Evolutionary conservation across 2,329 filamentous ascomycete genomes (phyloP), one percentile per base, ranked within the genome.

Genomic region (Celoporthe dispersa): DNA sequence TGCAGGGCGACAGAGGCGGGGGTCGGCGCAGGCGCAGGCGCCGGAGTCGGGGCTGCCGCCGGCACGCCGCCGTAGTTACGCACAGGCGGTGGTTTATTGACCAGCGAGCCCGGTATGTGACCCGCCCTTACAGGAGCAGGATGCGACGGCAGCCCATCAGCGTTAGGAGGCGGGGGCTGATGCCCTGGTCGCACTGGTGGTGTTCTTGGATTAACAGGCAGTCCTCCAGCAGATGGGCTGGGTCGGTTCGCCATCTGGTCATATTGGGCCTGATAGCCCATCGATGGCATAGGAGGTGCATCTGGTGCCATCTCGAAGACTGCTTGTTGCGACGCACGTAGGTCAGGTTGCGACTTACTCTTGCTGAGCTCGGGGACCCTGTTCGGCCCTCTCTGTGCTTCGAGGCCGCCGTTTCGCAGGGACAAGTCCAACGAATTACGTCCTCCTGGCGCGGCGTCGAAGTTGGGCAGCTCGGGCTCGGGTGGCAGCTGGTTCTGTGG

Each of bases 251-350:
- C 14, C 70, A 73, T 63, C 72, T 69, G 64, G 28, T 33, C 70
- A 57, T 68, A 66, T 9, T 60, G 65, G 22, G 68, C 70, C 41
- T 70, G 70, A 6, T 53, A 64, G 31, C 65, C 68, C 66, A 77
- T 72, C 22, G 74, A 71, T 68, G 80, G 85, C 76, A 84, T 80
- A 55, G 81, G 83, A 14, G 90, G 89, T 39, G 90, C 79, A 74
- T 92, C 90, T 35, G 82, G 85, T 1, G 88, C 89, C 86, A 94
- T 91, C 75, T 94, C 92, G 74, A 94, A 94, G 1, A 92, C 85
- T 11, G 91, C 92, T 2, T 88, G 84, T 74, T 92, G 88, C 3
- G 87, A 85, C 73, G 89, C 85, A 48, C 87, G 84, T 70, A 92
- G 80, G 76, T 92, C 87, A 39, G 90, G 90, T 76, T 92, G 90